Evolutionary conservation across 1,284 basidiomycete species (phyloP).

Genomic region (Heliocybe sulcata): DNA sequence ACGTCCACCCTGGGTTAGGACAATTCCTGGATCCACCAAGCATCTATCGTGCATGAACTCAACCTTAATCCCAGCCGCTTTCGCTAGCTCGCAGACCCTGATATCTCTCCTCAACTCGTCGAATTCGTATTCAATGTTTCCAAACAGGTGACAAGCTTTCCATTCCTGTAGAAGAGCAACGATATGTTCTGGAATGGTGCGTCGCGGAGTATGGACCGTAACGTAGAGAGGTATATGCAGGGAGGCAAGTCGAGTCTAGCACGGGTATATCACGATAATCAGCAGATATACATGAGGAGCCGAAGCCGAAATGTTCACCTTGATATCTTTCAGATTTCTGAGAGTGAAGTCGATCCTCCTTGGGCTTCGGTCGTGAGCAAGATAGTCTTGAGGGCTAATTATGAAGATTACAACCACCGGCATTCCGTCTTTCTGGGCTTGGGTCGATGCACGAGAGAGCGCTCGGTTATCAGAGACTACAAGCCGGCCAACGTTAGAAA

Average conservation of each 20-base stretch:
- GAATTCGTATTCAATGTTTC: conserved; percentile 89
- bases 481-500: conserved; percentile 3
- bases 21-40: conserved; percentile 71
- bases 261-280: background rate
- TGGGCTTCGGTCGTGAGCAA: conserved; percentile 75
- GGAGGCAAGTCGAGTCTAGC: conserved; percentile 47
- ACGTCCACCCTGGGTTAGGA: conserved; percentile 66
- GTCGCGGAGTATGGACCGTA: conserved; percentile 46
- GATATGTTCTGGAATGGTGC: conserved; percentile 40
- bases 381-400: conserved; percentile 80
- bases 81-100: conserved; percentile 50
- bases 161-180: conserved; percentile 46
- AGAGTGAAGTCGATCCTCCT: conserved; percentile 84
- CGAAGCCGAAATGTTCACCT: conserved; percentile 29
- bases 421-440: conserved; percentile 52
- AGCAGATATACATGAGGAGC: background rate
- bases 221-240: conserved; percentile 76
- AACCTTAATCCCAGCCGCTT: conserved; percentile 43
- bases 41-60: conserved; percentile 80
- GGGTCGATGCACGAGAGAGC: conserved; percentile 60
- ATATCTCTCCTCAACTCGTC: conserved; percentile 88
- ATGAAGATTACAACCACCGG: conserved; percentile 76
- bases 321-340: conserved; percentile 63
- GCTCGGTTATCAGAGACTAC: conserved; percentile 81
- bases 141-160: conserved; percentile 57